Evolutionary conservation across 2,329 filamentous ascomycete genomes (phyloP).

Genomic region (Pyricularia grisea): DNA sequence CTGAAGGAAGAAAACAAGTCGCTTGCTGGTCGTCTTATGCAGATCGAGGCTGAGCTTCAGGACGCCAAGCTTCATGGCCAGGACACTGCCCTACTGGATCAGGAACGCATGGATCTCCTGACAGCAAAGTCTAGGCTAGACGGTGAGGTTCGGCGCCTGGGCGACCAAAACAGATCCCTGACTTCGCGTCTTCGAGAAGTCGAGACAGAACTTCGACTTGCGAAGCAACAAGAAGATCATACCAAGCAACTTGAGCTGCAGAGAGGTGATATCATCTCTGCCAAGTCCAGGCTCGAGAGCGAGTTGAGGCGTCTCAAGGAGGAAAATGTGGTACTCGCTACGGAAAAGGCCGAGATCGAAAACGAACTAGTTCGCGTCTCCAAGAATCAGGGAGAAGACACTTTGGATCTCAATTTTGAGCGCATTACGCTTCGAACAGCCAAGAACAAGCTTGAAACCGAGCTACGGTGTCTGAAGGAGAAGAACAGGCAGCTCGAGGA

Average conservation of each 20-base stretch:
- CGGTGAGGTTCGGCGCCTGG: conserved; percentile 55
- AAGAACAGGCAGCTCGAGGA: conserved; percentile 50
- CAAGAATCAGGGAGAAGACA: conserved; percentile 46
- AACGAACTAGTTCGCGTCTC: conserved; percentile 47
- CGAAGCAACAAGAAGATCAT: conserved; percentile 45
- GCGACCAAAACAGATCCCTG: conserved; percentile 52
- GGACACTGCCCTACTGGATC: conserved; percentile 52
- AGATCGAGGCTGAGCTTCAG: conserved; percentile 52
- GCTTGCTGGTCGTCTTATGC: conserved; percentile 24
- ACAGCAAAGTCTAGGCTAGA: conserved; percentile 60
- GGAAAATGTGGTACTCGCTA: conserved; percentile 47
- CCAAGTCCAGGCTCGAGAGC: conserved; percentile 56
- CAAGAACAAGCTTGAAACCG: conserved; percentile 59
- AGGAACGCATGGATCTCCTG: conserved; percentile 61
- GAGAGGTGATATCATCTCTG: conserved; percentile 57
- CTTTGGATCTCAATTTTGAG: conserved; percentile 56
- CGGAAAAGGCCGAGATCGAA: conserved; percentile 59
- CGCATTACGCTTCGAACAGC: conserved; percentile 57
- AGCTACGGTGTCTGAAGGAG: conserved; percentile 54
- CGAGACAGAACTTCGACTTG: conserved; percentile 47
- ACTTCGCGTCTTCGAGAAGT: conserved; percentile 35
- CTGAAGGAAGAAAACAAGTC: conserved; percentile 5
- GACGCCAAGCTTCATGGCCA: conserved; percentile 43
- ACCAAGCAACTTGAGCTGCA: conserved; percentile 57
- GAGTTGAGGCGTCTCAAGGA: conserved; percentile 57